phyloP scores from a whole-genome alignment of 192 early-diverging fungal species.

The Backusella luteola region DNA sequence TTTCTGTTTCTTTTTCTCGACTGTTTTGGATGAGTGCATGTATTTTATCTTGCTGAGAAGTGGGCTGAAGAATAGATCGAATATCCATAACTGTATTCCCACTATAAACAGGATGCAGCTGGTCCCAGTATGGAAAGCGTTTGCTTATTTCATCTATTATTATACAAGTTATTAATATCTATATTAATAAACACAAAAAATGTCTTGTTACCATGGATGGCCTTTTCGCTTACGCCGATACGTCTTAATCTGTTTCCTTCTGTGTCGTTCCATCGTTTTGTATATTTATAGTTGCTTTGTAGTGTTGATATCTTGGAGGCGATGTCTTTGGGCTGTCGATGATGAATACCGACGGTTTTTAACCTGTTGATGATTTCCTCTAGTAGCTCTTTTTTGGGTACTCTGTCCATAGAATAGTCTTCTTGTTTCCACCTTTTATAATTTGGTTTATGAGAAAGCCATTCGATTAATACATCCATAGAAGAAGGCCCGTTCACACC shows the following conservation, averaged over 20 bases:
- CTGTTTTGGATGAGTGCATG: not conserved
- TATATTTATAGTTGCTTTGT: slow-evolving; percentile 7
- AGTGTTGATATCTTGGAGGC: slow-evolving; percentile 15
- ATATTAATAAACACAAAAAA: not conserved
- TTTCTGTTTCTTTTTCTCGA: not conserved
- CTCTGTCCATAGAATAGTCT: not conserved
- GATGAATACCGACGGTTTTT: slow-evolving; percentile 1
- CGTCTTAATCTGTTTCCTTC: not conserved
- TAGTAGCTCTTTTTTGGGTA: slow-evolving; percentile 9
- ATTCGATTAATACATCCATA: slow-evolving; percentile 10
- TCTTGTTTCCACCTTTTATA: slow-evolving; percentile 14
- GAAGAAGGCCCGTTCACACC: slow-evolving; percentile 9
- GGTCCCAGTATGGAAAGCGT: slow-evolving; percentile 12
- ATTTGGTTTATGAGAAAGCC: slow-evolving; percentile 3
- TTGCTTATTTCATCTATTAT: slow-evolving; percentile 8
- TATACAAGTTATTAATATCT: not conserved
- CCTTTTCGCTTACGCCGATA: not conserved
- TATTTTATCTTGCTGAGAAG: slow-evolving; percentile 3
- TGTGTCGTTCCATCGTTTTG: not conserved
- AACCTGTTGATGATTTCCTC: slow-evolving; percentile 11
- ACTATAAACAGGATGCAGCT: not conserved
- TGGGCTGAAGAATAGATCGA: slow-evolving; percentile 1
- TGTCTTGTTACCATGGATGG: not conserved
- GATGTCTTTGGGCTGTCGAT: slow-evolving; percentile 15
- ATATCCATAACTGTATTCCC: not conserved